These are phyloP conservation scores for Camelina hispida DNA, from an alignment of 345 rosid genomes.

Conservation along the genomic window DNA sequence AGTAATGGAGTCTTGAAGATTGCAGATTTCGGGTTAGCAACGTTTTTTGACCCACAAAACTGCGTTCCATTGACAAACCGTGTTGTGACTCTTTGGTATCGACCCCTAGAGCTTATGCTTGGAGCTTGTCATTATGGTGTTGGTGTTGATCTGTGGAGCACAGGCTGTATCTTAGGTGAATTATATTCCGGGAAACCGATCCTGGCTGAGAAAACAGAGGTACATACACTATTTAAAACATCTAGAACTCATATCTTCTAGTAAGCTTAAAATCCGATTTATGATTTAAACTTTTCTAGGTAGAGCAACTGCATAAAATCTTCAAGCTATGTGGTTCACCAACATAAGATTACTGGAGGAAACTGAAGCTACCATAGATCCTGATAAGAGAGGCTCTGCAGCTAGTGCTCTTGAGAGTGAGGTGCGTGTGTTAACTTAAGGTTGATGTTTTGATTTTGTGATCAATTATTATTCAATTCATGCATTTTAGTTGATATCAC, in stretches of 20 bases:
- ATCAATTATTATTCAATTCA: neutral
- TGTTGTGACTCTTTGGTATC: constrained; percentile 98
- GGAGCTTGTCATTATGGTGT: constrained; percentile 86
- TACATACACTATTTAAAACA: constrained; percentile 32
- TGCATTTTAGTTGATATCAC: no score
- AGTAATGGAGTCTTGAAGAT: constrained; percentile 85
- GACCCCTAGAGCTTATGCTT: constrained; percentile 96
- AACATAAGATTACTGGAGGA: constrained; percentile 85
- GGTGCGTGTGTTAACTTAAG: constrained; percentile 49
- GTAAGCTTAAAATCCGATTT: neutral
- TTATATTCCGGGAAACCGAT: constrained; percentile 83
- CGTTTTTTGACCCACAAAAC: constrained; percentile 65
- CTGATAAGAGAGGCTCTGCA: constrained; percentile 77
- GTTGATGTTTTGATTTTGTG: neutral
- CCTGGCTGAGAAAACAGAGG: constrained; percentile 96
- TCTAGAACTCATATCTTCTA: neutral
- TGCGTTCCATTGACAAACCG: constrained; percentile 78
- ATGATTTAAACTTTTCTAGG: constrained; percentile 44
- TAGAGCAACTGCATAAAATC: constrained; percentile 87
- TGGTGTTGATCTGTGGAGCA: constrained; percentile 94
- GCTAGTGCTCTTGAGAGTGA: constrained; percentile 75
- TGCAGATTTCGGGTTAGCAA: constrained; percentile 95
- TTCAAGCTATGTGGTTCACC: constrained; percentile 91
- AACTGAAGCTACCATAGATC: constrained; percentile 75
- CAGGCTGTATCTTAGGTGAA: constrained; percentile 97